phyloP scores from a whole-genome alignment of 352 stramenopile species.

The Chrysophaeum taylorii region DNA sequence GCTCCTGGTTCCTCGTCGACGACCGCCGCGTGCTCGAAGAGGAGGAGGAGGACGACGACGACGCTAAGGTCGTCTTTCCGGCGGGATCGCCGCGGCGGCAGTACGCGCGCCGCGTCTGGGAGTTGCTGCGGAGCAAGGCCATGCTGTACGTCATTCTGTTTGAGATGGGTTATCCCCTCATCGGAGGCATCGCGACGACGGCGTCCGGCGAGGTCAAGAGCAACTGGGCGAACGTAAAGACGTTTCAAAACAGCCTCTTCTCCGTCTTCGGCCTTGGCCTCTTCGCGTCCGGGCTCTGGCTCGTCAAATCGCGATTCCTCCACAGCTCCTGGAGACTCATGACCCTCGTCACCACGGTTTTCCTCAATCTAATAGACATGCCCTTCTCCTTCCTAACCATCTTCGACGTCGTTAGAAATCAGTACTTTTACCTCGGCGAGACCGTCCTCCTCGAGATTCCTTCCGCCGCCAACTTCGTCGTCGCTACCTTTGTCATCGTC shows the following conservation, averaged over 20 bases:
- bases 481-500: slow-evolving; percentile 43
- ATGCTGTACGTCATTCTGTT: slow-evolving; percentile 52
- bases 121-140: slow-evolving; percentile 53
- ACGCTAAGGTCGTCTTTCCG: too few relatives aligned
- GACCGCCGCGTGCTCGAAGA: slow-evolving; percentile 30
- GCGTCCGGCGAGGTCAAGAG: background rate
- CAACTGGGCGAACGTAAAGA: slow-evolving; percentile 12
- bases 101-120: slow-evolving; percentile 51
- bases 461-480: slow-evolving; percentile 40
- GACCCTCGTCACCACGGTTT: slow-evolving; percentile 34
- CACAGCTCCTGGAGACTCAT: slow-evolving; percentile 44
- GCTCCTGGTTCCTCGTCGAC: slow-evolving; percentile 44
- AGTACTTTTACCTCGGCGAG: slow-evolving; percentile 50
- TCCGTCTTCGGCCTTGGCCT: slow-evolving; percentile 5
- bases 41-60: background rate
- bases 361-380: slow-evolving; percentile 41
- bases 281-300: background rate
- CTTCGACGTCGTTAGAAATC: slow-evolving; percentile 43
- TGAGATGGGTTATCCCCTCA: slow-evolving; percentile 46
- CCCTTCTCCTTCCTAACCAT: slow-evolving; percentile 42
- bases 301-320: slow-evolving; percentile 21
- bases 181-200: slow-evolving; percentile 22
- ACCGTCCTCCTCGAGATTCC: slow-evolving; percentile 42
- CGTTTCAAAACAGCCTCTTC: slow-evolving; percentile 1
- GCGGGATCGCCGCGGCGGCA: too few relatives aligned